phyloP scores from a whole-genome alignment of 768 basidiomycete species.

The Daedaleopsis sinensis region DNA sequence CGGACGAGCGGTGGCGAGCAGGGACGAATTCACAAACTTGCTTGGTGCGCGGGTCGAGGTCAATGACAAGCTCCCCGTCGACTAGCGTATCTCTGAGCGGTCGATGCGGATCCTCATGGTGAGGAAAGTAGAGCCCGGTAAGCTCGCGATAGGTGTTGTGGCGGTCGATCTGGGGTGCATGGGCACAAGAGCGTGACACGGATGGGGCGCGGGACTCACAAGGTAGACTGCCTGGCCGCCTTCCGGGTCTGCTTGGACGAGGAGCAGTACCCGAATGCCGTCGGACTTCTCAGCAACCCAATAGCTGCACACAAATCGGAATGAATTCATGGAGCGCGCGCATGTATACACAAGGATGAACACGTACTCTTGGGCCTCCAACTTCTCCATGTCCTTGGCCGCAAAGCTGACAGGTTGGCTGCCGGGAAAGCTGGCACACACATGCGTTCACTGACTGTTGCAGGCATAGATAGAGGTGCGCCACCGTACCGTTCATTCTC shows the following conservation, averaged over 20 bases:
- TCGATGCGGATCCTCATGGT: slow-evolving; percentile 69
- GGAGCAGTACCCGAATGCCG: slow-evolving; percentile 86
- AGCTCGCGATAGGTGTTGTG: slow-evolving; percentile 85
- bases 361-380: slow-evolving; percentile 84
- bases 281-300: slow-evolving; percentile 99
- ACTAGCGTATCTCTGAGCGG: slow-evolving; percentile 81
- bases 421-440: slow-evolving; percentile 77
- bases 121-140: slow-evolving; percentile 84
- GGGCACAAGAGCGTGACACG: slow-evolving; percentile 1
- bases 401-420: slow-evolving; percentile 95
- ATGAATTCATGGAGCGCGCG: neutral
- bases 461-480: neutral
- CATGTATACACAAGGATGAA: neutral
- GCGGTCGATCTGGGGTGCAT: slow-evolving; percentile 78
- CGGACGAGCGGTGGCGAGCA: slow-evolving; percentile 6
- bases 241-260: slow-evolving; percentile 64
- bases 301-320: slow-evolving; percentile 55
- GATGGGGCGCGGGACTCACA: slow-evolving; percentile 41
- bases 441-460: neutral
- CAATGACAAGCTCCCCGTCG: slow-evolving; percentile 94
- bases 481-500: slow-evolving; percentile 62
- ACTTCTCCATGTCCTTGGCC: slow-evolving; percentile 63
- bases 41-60: slow-evolving; percentile 77
- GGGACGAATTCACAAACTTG: slow-evolving; percentile 47
- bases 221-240: slow-evolving; percentile 70